A percentile compares a stretch with the other conserved stretches of the same genome.
Conservation (phyloP, 1,139 yeast genomes). For the Zygosaccharomyces sapae region DNA sequence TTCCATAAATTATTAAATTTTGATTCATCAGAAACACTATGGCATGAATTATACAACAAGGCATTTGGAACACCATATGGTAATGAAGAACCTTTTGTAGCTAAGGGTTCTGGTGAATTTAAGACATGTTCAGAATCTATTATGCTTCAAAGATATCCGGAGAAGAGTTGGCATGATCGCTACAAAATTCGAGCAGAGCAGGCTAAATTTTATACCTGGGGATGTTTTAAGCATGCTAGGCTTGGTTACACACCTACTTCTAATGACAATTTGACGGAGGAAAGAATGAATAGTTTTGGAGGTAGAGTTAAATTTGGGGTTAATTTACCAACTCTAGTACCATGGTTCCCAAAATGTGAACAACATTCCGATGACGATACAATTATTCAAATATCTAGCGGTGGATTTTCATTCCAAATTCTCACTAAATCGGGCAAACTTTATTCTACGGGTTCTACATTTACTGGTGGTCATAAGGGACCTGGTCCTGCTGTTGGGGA, state of each 20-base stretch:
- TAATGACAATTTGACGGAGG: slow-evolving; percentile 33
- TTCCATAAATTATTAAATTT: slow-evolving; percentile 34
- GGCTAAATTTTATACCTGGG: slow-evolving; percentile 61
- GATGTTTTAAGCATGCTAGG: slow-evolving; percentile 50
- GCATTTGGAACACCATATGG: slow-evolving; percentile 43
- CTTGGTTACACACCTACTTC: slow-evolving; percentile 48
- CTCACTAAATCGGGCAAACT: slow-evolving; percentile 52
- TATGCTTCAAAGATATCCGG: slow-evolving; percentile 29
- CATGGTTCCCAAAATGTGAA: slow-evolving; percentile 31
- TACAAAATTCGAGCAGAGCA: slow-evolving; percentile 43
- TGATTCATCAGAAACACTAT: slow-evolving; percentile 41
- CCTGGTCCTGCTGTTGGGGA: slow-evolving; percentile 38
- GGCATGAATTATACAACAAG: slow-evolving; percentile 47
- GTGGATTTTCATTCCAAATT: slow-evolving; percentile 65
- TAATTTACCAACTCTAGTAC: slow-evolving; percentile 43
- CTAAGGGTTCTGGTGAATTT: slow-evolving; percentile 20
- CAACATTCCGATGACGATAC: slow-evolving; percentile 37
- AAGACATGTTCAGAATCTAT: slow-evolving; percentile 34
- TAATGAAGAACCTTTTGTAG: slow-evolving; percentile 42
- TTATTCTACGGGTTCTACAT: slow-evolving; percentile 52
- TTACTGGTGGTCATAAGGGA: slow-evolving; percentile 42
- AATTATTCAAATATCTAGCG: slow-evolving; percentile 55
- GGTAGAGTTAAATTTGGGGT: slow-evolving; percentile 39
- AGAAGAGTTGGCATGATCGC: slow-evolving; percentile 48
- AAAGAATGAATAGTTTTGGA: slow-evolving; percentile 30